phyloP scores from a whole-genome alignment of 1,284 basidiomycete species.

The Kalmanozyma brasiliensis region DNA sequence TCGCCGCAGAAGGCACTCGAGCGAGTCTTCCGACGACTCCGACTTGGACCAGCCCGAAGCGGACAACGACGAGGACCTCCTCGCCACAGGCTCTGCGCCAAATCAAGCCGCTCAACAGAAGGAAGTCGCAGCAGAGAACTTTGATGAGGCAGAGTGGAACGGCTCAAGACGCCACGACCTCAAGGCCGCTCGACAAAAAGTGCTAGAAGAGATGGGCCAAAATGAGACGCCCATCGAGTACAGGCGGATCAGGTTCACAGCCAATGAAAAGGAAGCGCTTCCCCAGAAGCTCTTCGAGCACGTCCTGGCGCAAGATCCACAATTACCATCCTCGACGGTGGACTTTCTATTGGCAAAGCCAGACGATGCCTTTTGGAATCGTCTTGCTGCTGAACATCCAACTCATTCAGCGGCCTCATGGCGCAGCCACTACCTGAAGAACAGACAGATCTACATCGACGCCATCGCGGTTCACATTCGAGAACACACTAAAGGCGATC shows the following conservation, averaged over 20 bases:
- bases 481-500: no score
- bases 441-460: conserved; percentile 24
- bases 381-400: conserved; percentile 10
- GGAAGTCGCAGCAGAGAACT: neutral
- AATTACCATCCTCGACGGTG: conserved; percentile 9
- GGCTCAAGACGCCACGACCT: conserved; percentile 17
- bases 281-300: conserved; percentile 7
- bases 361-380: conserved; percentile 26
- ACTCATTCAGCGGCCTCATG: conserved; percentile 31
- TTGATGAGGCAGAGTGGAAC: conserved; percentile 31
- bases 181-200: no score
- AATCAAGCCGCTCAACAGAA: neutral
- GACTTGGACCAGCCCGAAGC: conserved; percentile 20
- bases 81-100: neutral
- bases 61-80: conserved; percentile 9
- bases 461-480: no score
- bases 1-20: conserved; percentile 2
- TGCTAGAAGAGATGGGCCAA: conserved; percentile 1
- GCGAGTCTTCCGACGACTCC: conserved; percentile 15
- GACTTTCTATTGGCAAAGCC: conserved; percentile 18
- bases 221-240: neutral
- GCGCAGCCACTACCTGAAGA: conserved; percentile 41
- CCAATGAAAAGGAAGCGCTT: conserved; percentile 20
- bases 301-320: conserved; percentile 3
- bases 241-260: conserved; percentile 11